Evolutionary conservation across 768 basidiomycete genomes (phyloP), one percentile per base, ranked within the genome.

Genomic region (Amanita muscaria): DNA sequence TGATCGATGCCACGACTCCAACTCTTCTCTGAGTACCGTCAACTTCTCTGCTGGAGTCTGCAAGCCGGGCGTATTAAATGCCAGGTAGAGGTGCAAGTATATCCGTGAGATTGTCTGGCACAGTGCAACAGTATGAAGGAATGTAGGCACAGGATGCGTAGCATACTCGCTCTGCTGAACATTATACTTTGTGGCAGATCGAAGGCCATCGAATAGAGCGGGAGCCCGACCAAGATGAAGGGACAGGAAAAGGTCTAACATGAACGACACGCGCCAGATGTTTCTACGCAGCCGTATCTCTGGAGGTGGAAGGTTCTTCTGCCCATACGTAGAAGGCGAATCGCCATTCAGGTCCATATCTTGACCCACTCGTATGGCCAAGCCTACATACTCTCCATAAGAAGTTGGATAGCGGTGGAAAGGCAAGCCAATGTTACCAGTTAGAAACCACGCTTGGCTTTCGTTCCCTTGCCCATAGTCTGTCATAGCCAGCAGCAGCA

Each of bases 391-490:
- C 21, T 14, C 9, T 21, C 16, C 4, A n/a, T 9, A 14, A 24
- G 16, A 30, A 31, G 42, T 44, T 18, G 11, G 18, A 25, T 3
- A 24, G 5, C 5, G 5, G 11, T 34, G 34, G 6, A 32, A 40
- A 15, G 40, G 23, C 3, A 32, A 36, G 8, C 27, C 23, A 22
- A 43, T 45, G 23, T 48, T 45, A 43, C 60, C 60, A 29, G 57
- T 41, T 2, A 56, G 46, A n/a, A 58, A 37, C 60, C 58, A 61
- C 9, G 60, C 60, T 41, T 56, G 51, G 14, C 47, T 54, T 27
- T 59, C 58, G n/a, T 52, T 52, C 16, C 58, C 60, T 33, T 54
- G 51, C 6, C 60, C 60, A 41, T 57, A 53, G 29, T 61, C 60
- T 3, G 56, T 53, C 33, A 61, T 40, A 9, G 51, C 57, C 3